Evolutionary conservation across 139 green algal genomes (phyloP).

Genomic region (Chlamydomonas sp.): DNA sequence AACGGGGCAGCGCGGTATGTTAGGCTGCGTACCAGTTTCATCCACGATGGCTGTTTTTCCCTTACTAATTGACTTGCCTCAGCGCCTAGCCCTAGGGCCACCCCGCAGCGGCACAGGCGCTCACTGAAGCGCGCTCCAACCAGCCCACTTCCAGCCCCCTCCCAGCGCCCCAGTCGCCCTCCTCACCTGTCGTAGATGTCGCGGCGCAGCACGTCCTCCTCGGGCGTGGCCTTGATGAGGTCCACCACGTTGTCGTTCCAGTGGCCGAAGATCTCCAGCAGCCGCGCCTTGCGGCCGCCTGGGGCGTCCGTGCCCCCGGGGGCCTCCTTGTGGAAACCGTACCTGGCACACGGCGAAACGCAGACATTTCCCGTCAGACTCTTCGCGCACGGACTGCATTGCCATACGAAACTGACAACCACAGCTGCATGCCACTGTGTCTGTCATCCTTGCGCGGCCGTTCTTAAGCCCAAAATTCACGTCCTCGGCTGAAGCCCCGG

Average conservation of each 20-base stretch:
- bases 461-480: too few relatives aligned
- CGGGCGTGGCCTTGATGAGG: conserved; percentile 90
- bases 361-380: too few relatives aligned
- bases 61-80: too few relatives aligned
- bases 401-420: too few relatives aligned
- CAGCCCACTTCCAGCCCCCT: neutral
- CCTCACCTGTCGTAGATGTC: conserved; percentile 92
- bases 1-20: neutral
- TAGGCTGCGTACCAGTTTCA: too few relatives aligned
- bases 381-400: too few relatives aligned
- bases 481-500: too few relatives aligned
- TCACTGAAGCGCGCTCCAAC: neutral
- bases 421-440: too few relatives aligned
- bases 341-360: conserved; percentile 50
- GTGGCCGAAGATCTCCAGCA: conserved; percentile 91
- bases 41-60: too few relatives aligned
- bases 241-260: conserved; percentile 85
- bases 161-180: neutral
- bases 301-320: conserved; percentile 69
- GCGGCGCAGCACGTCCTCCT: conserved; percentile 91
- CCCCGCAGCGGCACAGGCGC: neutral
- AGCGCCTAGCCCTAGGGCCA: too few relatives aligned
- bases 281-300: conserved; percentile 75
- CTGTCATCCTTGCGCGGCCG: too few relatives aligned
- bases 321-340: conserved; percentile 96